Conservation (phyloP, 805 yeast genomes). For the Isabelozyma pseudorhagii region DNA sequence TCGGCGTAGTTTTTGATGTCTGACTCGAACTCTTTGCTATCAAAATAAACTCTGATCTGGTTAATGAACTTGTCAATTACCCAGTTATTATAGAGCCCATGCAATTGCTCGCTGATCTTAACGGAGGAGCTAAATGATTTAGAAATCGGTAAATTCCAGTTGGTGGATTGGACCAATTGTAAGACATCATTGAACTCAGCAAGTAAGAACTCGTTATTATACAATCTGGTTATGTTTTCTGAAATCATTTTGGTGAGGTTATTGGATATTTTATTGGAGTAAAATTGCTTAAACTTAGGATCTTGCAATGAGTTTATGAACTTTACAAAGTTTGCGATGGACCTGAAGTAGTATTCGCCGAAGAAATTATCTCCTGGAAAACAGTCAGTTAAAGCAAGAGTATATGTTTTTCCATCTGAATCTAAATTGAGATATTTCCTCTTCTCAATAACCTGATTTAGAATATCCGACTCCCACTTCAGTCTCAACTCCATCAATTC, state of each 20-base stretch:
- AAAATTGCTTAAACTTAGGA: constrained; percentile 19
- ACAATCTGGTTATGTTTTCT: constrained; percentile 24
- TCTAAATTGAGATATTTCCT: background rate
- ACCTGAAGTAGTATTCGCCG: constrained; percentile 12
- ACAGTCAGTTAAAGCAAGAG: background rate
- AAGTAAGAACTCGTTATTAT: constrained; percentile 11
- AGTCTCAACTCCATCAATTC: constrained; percentile 6
- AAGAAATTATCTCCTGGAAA: background rate
- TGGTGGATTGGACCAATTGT: constrained; percentile 5
- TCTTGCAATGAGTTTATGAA: constrained; percentile 26
- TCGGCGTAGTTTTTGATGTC: background rate
- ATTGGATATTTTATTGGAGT: constrained; percentile 25
- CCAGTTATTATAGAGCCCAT: constrained; percentile 28
- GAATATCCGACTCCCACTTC: constrained; percentile 7
- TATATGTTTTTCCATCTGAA: background rate
- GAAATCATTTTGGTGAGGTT: constrained; percentile 26
- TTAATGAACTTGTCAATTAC: constrained; percentile 29
- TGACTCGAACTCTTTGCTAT: constrained; percentile 3
- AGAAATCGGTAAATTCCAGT: constrained; percentile 3
- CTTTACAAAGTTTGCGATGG: constrained; percentile 22
- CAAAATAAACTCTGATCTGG: constrained; percentile 20
- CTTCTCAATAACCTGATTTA: constrained; percentile 3
- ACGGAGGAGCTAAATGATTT: constrained; percentile 5
- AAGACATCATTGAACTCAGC: constrained; percentile 15
- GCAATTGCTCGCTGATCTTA: constrained; percentile 20